These are phyloP conservation scores for Fibroporia radiculosa DNA, from an alignment of 768 basidiomycete genomes.

Conservation along the genomic window DNA sequence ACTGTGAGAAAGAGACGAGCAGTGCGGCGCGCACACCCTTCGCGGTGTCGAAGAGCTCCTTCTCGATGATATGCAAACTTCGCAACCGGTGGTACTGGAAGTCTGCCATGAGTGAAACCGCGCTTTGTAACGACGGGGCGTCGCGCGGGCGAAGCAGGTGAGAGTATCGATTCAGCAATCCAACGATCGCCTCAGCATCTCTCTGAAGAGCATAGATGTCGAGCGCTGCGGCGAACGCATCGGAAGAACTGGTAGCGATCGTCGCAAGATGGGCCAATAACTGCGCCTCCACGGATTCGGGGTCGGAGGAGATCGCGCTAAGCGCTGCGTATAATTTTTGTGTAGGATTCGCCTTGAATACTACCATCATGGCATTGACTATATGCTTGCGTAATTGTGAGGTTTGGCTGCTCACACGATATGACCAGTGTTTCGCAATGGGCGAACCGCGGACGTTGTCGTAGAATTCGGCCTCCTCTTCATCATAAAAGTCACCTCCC, in stretches of 20 bases:
- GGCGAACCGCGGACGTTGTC: conserved; percentile 21
- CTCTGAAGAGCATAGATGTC: conserved; percentile 37
- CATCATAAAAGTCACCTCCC: conserved; percentile 8
- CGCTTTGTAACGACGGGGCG: conserved; percentile 35
- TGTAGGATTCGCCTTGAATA: conserved; percentile 49
- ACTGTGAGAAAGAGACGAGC: conserved; percentile 36
- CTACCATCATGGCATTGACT: conserved; percentile 32
- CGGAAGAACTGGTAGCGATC: conserved; percentile 41
- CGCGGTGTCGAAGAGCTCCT: conserved; percentile 42
- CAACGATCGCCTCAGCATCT: conserved; percentile 27
- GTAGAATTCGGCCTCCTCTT: conserved; percentile 13
- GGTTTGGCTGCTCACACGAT: conserved; percentile 32
- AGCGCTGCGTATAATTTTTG: conserved; percentile 38
- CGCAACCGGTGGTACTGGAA: conserved; percentile 22
- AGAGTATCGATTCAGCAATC: conserved; percentile 37
- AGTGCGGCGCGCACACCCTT: conserved; percentile 36
- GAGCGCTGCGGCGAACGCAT: conserved; percentile 48
- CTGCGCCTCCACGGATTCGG: conserved; percentile 5
- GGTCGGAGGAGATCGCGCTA: conserved; percentile 26
- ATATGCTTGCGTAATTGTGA: conserved; percentile 35
- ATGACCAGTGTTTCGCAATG: conserved; percentile 48
- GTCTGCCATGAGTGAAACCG: conserved; percentile 31
- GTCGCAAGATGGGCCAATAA: conserved; percentile 28
- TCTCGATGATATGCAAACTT: conserved; percentile 39
- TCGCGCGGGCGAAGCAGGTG: conserved; percentile 61